Base-by-base conservation (phyloP, 2,329 filamentous ascomycete genomes). In the Colletotrichum chlorophyti region DNA sequence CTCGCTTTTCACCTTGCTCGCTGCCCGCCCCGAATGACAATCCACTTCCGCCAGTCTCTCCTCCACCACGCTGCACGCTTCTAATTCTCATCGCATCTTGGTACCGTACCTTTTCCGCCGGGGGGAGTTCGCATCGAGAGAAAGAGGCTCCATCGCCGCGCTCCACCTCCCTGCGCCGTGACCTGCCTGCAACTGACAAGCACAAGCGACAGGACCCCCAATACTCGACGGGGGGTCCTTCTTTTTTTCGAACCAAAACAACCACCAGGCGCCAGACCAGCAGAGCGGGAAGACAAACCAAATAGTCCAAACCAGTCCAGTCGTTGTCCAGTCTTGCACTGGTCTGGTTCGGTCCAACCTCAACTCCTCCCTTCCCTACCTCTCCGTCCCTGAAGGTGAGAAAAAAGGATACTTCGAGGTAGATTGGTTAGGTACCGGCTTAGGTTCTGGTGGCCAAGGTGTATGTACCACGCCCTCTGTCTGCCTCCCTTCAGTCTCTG, bases 161-260 rank as follows among this genome's bases (percentile, higher is more conserved):
- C 51, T 48, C 42, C 42, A 53, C 50, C 37, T 55, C 51, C 55
- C 55, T 50, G 51, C n/a, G 38, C 40, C 55, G 38, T 59, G 43
- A 59, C 43, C 43, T 55, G 43, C 51, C 43, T 38, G 24, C 55
- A 51, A 59, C 51, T 55, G 51, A 55, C 55, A 59, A 49, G 55
- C 51, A n/a, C n/a, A n/a, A n/a, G n/a, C n/a, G n/a, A n/a, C n/a
- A n/a, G n/a, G n/a, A n/a, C n/a, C n/a, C n/a, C n/a, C n/a, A n/a
- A n/a, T n/a, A n/a, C n/a, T n/a, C n/a, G n/a, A n/a, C n/a, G 37
- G 51, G 38, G 51, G 51, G 55, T 40, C 51, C 55, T 43, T 54
- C 51, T 50, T 45, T n/a, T n/a, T 48, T 43, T 55, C 38, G 51
- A 49, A 59, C 55, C 49, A 59, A 59, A 59, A 59, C 55, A 59